Evolutionary conservation across 169 alveolate species (phyloP).

Genomic region (Eimeria mitis): DNA sequence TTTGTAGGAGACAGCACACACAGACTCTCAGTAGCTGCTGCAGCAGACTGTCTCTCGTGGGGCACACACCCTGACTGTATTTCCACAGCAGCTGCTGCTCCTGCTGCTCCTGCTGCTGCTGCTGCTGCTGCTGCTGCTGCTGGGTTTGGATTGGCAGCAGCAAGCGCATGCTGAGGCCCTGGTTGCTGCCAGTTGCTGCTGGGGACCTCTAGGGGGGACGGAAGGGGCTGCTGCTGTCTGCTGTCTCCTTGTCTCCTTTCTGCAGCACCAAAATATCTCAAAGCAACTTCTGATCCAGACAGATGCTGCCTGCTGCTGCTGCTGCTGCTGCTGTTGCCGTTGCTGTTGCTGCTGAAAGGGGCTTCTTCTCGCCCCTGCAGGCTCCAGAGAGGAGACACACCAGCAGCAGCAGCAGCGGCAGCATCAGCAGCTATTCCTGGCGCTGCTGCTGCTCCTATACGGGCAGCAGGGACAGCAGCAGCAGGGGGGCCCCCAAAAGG

Average conservation of each 20-base stretch:
- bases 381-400: neutral
- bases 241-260: slow-evolving; percentile 28
- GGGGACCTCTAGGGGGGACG: neutral
- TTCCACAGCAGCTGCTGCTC: neutral
- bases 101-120: neutral
- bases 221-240: neutral
- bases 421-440: neutral
- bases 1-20: neutral
- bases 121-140: neutral
- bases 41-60: neutral
- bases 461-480: slow-evolving; percentile 15
- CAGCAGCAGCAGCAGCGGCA: slow-evolving; percentile 7
- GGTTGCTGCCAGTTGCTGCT: neutral
- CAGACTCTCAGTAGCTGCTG: neutral
- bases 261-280: neutral
- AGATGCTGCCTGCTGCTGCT: slow-evolving; percentile 9
- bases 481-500: neutral
- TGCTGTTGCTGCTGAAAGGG: slow-evolving; percentile 29
- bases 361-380: neutral
- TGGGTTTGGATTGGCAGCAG: neutral
- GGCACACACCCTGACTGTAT: neutral
- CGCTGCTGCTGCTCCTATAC: slow-evolving; percentile 13
- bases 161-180: neutral
- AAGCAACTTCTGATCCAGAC: neutral
- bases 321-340: slow-evolving; percentile 12